Percentiles rank a stretch among this genome's conserved stretches.
Evolutionary conservation across 495 filamentous ascomycete genomes (phyloP).

Genomic region (Astrothelium subdiscretum): DNA sequence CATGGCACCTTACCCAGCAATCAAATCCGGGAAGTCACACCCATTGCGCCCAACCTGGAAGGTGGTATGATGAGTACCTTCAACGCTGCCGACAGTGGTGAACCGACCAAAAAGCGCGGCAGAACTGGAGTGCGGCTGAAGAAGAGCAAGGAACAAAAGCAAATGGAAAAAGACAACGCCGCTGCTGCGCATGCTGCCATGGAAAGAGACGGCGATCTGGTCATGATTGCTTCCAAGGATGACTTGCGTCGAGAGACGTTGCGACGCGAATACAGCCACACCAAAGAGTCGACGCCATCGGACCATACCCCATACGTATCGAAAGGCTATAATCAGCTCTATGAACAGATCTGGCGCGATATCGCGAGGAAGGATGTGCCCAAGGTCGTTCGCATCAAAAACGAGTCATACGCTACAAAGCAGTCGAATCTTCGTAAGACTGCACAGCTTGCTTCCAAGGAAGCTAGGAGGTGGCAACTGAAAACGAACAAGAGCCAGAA

Average conservation of each 20-base stretch:
- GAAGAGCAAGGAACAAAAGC: conserved; percentile 94
- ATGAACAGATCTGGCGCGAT: conserved; percentile 96
- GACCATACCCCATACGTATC: conserved; percentile 56
- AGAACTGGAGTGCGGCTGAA: conserved; percentile 17
- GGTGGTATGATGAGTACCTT: conserved; percentile 84
- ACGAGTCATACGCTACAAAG: conserved; percentile 68
- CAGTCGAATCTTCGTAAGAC: conserved; percentile 94
- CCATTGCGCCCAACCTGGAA: conserved; percentile 70
- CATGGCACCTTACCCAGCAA: conserved; percentile 75
- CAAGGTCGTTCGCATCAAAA: conserved; percentile 79
- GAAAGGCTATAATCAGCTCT: conserved; percentile 92
- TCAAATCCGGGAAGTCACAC: conserved; percentile 59
- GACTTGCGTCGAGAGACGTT: conserved; percentile 26
- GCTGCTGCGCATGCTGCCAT: conserved; percentile 78
- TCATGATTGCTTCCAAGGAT: conserved; percentile 50
- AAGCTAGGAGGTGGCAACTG: conserved; percentile 93
- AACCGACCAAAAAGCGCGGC: conserved; percentile 54
- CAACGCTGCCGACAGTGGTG: conserved; percentile 47
- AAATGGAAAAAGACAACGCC: conserved; percentile 86
- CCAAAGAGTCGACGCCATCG: conserved; percentile 51
- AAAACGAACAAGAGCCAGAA: conserved; percentile 97
- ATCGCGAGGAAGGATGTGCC: conserved; percentile 86
- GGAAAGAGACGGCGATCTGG: conserved; percentile 68
- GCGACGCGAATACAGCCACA: conserved; percentile 39
- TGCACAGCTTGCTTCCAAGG: conserved; percentile 90